These are phyloP conservation scores for Crucihimalaya himalaica DNA, from an alignment of 345 rosid genomes.

Conservation along the genomic window DNA sequence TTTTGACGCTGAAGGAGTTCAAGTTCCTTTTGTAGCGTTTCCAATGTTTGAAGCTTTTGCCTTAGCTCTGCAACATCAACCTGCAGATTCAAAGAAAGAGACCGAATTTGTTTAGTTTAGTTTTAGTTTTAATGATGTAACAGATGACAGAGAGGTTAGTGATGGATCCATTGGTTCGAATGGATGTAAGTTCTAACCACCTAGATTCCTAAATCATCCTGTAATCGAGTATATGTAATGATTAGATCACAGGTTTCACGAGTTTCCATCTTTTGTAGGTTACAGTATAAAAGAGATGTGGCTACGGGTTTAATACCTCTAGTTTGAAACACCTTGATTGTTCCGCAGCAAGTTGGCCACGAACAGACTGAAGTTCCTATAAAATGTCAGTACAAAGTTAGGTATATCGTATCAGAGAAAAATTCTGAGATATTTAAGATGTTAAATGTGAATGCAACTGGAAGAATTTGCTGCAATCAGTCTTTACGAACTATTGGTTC, in stretches of 20 bases:
- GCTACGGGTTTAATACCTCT: slow-evolving; percentile 58
- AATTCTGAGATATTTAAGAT: background rate
- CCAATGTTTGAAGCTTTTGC: slow-evolving; percentile 91
- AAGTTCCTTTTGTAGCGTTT: slow-evolving; percentile 80
- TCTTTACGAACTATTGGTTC: slow-evolving; percentile 15
- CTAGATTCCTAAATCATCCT: background rate
- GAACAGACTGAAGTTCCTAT: slow-evolving; percentile 95
- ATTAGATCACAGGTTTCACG: background rate
- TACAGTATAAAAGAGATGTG: slow-evolving; percentile 8
- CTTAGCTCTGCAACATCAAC: slow-evolving; percentile 96
- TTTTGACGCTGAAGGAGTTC: slow-evolving; percentile 92
- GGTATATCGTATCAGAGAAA: background rate
- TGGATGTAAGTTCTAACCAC: background rate
- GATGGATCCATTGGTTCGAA: background rate
- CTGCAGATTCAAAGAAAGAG: slow-evolving; percentile 46
- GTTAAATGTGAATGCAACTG: background rate
- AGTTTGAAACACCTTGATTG: slow-evolving; percentile 97
- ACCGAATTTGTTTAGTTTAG: background rate
- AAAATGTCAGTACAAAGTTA: slow-evolving; percentile 17
- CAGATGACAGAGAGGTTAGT: slow-evolving; percentile 4
- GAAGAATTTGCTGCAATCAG: slow-evolving; percentile 22
- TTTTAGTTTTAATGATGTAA: background rate
- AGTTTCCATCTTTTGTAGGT: background rate
- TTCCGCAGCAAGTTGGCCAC: slow-evolving; percentile 94
- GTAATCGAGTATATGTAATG: background rate